Conservation (phyloP, 345 rosid genomes). For the Eucalyptus cloeziana region DNA sequence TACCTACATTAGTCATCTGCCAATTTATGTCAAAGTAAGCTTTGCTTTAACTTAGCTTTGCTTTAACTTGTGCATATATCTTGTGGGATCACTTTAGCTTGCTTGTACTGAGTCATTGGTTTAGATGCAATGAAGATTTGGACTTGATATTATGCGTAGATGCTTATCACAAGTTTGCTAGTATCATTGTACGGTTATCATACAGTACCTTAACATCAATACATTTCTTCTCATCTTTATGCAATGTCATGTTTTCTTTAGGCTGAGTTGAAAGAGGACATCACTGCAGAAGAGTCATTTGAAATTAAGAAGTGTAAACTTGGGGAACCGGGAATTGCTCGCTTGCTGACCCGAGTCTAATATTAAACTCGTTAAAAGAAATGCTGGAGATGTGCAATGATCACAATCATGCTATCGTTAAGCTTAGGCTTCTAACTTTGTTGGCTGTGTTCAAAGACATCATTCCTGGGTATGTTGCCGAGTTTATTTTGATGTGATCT, state of each 20-base stretch:
- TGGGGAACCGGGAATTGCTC: constrained; percentile 69
- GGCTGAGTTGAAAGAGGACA: constrained; percentile 92
- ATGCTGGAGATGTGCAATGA: constrained; percentile 58
- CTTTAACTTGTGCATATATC: not conserved
- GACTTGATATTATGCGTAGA: not conserved
- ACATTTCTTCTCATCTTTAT: not conserved
- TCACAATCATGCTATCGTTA: constrained; percentile 44
- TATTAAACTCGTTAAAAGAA: constrained; percentile 64
- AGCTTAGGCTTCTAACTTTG: constrained; percentile 65
- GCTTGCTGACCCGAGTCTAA: constrained; percentile 75
- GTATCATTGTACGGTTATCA: not conserved
- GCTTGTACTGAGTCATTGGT: not conserved
- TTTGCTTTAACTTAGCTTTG: too few species aligned
- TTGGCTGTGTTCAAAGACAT: constrained; percentile 90
- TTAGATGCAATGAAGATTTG: not conserved
- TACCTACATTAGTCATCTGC: too few species aligned
- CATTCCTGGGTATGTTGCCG: constrained; percentile 66
- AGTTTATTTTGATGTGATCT: not conserved
- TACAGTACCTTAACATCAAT: not conserved
- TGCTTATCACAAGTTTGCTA: not conserved
- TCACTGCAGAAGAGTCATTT: constrained; percentile 65
- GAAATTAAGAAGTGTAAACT: constrained; percentile 56
- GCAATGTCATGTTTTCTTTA: constrained; percentile 7
- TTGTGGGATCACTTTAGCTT: not conserved
- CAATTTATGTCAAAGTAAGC: too few species aligned